Base-by-base conservation (phyloP, 73 alveolate genomes). In the Paramecium bursaria region DNA sequence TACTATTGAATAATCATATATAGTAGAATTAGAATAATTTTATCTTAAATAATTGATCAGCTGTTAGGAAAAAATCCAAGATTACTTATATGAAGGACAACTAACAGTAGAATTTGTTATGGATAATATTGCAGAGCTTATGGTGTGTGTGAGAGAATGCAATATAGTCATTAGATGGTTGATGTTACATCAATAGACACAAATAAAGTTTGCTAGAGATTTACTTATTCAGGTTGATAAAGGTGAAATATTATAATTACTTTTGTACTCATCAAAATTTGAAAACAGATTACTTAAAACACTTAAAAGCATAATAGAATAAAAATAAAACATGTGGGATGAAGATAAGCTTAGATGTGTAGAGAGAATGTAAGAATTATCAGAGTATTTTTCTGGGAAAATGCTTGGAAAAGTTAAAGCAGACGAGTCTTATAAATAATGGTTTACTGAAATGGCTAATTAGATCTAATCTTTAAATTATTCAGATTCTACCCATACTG, bases 121-220 rank as follows among this genome's bases (percentile, higher is more conserved):
- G 22, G 98, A 95, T 67, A 91, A 95, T 86, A 92, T 95, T 30
- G 92, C 93, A 51, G 90, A 85, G 49, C 92, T 96, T 75, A 86
- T 96, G 87, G 75, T 86, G 21, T 88, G 95, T 79, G 91, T 96
- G 75, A 87, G 99, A 73, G 97, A 96, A 60, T 88, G 98, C 31
- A 96, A 96, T 85, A 94, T 95, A 35, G 95, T 96, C 26, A 90
- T 96, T 46, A 86, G 99, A 91, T 96, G 99, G 98, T 61, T 96
- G 39, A 82, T 96, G 86, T 88, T 96, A 31, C 98, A 96, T 86
- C 87, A 95, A 61, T 74, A 91, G 55, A 91, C 96, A 14, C 90
- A 89, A 31, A 91, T 88, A 50, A 88, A 91, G 87, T 92, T 90
- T 49, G 90, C 89, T 50, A 91, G 90, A 85, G 95, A 80, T 4